Percentiles rank a stretch among this genome's conserved stretches.
Evolutionary conservation across 495 filamentous ascomycete genomes (phyloP).

Genomic region (Xylaria curta): DNA sequence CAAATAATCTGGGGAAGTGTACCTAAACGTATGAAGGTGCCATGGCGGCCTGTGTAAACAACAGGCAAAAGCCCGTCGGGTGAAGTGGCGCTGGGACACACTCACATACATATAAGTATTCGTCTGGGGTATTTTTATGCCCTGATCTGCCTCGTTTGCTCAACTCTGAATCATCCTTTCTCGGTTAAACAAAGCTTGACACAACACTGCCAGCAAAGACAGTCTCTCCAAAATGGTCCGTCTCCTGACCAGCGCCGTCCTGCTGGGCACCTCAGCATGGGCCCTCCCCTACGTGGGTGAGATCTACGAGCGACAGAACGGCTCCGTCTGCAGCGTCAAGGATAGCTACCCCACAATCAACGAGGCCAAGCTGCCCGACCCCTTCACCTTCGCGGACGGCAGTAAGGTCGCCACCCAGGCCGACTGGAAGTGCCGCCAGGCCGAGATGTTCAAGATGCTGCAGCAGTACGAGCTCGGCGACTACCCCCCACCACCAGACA

Average conservation of each 20-base stretch:
- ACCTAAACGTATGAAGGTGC: not conserved
- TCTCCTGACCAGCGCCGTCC: slow-evolving; percentile 45
- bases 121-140: not conserved
- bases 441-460: slow-evolving; percentile 58
- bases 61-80: slow-evolving; percentile 21
- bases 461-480: slow-evolving; percentile 60
- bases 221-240: slow-evolving; percentile 47
- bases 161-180: slow-evolving; percentile 11
- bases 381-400: slow-evolving; percentile 56
- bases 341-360: slow-evolving; percentile 38
- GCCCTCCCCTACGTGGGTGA: slow-evolving; percentile 47
- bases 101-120: slow-evolving; percentile 23
- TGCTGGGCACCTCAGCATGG: slow-evolving; percentile 48
- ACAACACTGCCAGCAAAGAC: slow-evolving; percentile 17
- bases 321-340: slow-evolving; percentile 37
- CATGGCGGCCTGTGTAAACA: not conserved
- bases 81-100: slow-evolving; percentile 16
- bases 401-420: slow-evolving; percentile 52
- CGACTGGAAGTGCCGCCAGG: slow-evolving; percentile 57
- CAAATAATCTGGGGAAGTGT: slow-evolving; percentile 5
- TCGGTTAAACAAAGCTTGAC: slow-evolving; percentile 26
- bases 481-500: slow-evolving; percentile 52
- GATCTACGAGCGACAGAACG: slow-evolving; percentile 52
- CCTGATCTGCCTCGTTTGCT: slow-evolving; percentile 9
- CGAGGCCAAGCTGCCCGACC: slow-evolving; percentile 57